Conservation (phyloP, 177 flowering plant genomes). For the Vitis hybrid region DNA sequence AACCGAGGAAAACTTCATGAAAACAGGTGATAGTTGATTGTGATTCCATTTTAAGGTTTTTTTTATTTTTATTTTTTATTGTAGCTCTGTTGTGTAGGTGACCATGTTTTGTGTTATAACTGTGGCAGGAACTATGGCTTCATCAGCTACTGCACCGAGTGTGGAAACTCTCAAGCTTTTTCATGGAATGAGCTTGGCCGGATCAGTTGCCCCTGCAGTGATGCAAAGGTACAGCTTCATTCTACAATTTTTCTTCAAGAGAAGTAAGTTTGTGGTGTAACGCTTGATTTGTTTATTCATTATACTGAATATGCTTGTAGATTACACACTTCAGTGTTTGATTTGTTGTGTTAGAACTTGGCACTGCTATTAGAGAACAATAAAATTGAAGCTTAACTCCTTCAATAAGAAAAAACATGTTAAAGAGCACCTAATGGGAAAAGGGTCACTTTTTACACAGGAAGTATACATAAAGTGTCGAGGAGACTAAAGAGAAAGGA, state of each 20-base stretch:
- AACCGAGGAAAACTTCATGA: constrained; percentile 65
- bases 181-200: constrained; percentile 75
- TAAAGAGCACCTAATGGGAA: too few species aligned
- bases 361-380: too few species aligned
- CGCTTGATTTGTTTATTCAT: neutral
- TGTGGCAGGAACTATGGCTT: constrained; percentile 68
- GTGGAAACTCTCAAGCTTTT: constrained; percentile 70
- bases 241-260: neutral
- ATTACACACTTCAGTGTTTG: too few species aligned
- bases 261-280: too few species aligned
- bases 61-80: neutral
- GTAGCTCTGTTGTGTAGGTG: neutral
- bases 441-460: too few species aligned
- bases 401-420: too few species aligned
- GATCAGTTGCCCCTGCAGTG: constrained; percentile 63
- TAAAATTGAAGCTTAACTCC: too few species aligned
- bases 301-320: too few species aligned
- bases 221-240: constrained; percentile 39
- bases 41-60: neutral
- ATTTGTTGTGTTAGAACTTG: too few species aligned
- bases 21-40: constrained; percentile 38
- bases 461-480: too few species aligned
- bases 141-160: constrained; percentile 66
- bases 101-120: neutral
- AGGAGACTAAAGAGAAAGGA: too few species aligned